Percentiles rank a stretch among this genome's conserved stretches.
phyloP scores from a whole-genome alignment of 106 monocot genomes.

The Acorus calamus region DNA sequence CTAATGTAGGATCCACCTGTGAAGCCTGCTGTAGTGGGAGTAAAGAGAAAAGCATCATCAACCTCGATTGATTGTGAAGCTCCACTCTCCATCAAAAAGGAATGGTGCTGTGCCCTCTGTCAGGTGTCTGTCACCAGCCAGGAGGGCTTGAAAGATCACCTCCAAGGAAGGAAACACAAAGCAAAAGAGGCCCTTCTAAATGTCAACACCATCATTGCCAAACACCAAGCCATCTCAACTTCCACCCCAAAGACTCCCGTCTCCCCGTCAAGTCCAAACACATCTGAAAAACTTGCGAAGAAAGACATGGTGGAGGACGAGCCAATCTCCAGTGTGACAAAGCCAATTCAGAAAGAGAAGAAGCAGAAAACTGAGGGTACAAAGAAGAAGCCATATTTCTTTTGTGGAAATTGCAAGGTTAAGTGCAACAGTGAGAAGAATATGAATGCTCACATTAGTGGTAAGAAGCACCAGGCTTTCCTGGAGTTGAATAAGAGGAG shows the following conservation, averaged over 20 bases:
- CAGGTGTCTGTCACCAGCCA: constrained; percentile 15
- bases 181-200: constrained; percentile 7
- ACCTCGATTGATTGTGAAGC: too few species aligned
- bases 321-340: too few species aligned
- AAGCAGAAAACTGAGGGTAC: not conserved
- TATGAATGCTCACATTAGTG: constrained; percentile 17
- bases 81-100: not conserved
- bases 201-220: not conserved
- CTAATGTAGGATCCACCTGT: too few species aligned
- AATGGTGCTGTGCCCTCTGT: constrained; percentile 27
- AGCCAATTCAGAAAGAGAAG: too few species aligned
- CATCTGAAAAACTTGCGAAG: too few species aligned
- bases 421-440: constrained; percentile 9
- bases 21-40: too few species aligned
- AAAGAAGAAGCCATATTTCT: not conserved
- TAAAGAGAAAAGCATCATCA: too few species aligned
- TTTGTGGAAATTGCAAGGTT: constrained; percentile 12
- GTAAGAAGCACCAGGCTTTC: constrained; percentile 11
- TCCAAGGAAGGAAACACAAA: constrained; percentile 21
- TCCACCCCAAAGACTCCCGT: not conserved
- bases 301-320: too few species aligned
- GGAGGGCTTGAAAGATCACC: constrained; percentile 12
- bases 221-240: not conserved
- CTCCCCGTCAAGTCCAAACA: too few species aligned
- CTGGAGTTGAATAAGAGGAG: not conserved